Conservation (phyloP, 176 grass and related monocot genomes). For the Aegilops bicornis region DNA sequence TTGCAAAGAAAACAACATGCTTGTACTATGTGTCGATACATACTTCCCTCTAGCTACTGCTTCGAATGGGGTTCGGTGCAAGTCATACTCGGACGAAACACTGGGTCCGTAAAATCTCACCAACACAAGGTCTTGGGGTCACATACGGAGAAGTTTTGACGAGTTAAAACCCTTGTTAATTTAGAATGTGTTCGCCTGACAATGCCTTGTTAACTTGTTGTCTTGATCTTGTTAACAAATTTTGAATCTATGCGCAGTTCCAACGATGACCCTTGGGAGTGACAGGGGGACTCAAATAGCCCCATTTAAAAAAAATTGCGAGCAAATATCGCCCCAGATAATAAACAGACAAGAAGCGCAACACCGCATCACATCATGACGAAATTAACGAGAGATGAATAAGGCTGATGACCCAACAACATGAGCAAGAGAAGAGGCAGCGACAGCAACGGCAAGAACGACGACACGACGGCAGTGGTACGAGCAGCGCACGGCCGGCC, state of each 20-base stretch:
- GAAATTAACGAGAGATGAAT: neutral
- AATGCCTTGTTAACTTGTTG: neutral
- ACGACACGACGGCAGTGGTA: neutral
- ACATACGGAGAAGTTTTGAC: too few relatives aligned
- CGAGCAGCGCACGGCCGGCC: neutral
- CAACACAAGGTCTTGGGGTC: neutral
- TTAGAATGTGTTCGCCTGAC: neutral
- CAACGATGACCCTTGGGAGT: too few relatives aligned
- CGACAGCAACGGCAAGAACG: neutral
- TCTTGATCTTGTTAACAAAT: neutral
- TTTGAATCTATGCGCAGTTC: too few relatives aligned
- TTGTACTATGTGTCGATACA: neutral
- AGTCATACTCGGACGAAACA: neutral
- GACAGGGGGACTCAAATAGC: too few relatives aligned
- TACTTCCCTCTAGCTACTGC: neutral
- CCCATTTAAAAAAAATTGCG: too few relatives aligned
- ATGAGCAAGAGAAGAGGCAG: neutral
- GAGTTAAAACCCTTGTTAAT: neutral
- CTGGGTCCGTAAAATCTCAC: neutral
- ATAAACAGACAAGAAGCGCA: neutral
- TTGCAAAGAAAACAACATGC: neutral
- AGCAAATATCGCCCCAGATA: neutral
- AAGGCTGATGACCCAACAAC: neutral
- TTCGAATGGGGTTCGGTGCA: neutral
- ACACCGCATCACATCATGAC: neutral